Percentiles rank a stretch among this genome's conserved stretches.
Conservation (phyloP, 169 alveolate species). For the Cyclospora cayetanensis region DNA sequence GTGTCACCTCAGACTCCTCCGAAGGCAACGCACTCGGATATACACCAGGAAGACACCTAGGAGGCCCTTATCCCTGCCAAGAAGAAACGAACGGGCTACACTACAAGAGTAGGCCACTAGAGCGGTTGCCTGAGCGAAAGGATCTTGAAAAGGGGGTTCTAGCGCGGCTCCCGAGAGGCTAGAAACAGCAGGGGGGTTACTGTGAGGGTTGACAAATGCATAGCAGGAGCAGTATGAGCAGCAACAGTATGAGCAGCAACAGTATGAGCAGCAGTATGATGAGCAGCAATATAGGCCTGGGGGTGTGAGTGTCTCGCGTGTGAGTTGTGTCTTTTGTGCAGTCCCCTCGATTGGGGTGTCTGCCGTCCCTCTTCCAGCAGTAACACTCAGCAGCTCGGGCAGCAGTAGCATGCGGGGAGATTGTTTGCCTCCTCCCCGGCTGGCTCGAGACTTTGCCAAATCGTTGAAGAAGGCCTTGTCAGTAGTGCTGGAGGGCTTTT, state of each 20-base stretch:
- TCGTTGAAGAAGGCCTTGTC: conserved; percentile 4
- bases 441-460: conserved; percentile 5
- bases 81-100: not conserved
- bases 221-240: not conserved
- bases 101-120: not conserved
- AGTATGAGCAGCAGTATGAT: not conserved
- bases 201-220: not conserved
- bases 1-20: not conserved
- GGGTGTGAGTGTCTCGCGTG: too few relatives aligned
- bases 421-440: conserved; percentile 46
- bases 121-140: not conserved
- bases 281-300: not conserved
- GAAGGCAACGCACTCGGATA: not conserved
- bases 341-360: conserved; percentile 55
- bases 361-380: conserved; percentile 3
- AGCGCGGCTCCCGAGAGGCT: not conserved
- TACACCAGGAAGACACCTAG: not conserved
- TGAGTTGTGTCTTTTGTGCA: not conserved
- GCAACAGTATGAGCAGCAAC: conserved; percentile 32
- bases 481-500: conserved; percentile 41
- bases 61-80: not conserved
- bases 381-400: conserved; percentile 6
- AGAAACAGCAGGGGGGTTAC: not conserved
- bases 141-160: not conserved
- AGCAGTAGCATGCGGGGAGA: not conserved